These are phyloP conservation scores for Penicillium diatomitis DNA, from an alignment of 495 filamentous ascomycete genomes.

Conservation along the genomic window DNA sequence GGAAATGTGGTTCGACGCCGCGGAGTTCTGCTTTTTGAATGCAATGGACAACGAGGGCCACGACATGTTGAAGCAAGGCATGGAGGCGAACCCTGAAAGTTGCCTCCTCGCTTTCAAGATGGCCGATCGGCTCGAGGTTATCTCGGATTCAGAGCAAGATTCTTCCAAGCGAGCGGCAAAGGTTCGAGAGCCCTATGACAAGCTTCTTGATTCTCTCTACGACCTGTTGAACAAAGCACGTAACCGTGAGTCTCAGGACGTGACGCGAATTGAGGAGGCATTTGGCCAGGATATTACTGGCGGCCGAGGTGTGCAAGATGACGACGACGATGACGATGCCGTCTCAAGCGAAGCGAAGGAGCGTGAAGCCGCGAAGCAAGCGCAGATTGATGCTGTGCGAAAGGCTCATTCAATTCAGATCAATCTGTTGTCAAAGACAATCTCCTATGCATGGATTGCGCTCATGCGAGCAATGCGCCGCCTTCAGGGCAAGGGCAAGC, in stretches of 20 bases:
- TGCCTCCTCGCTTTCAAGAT: slow-evolving; percentile 80
- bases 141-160: slow-evolving; percentile 60
- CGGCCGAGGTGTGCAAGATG: slow-evolving; percentile 35
- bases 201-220: slow-evolving; percentile 75
- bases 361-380: slow-evolving; percentile 46
- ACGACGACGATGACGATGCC: slow-evolving; percentile 61
- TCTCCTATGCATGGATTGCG: slow-evolving; percentile 90
- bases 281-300: slow-evolving; percentile 30
- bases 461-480: slow-evolving; percentile 89
- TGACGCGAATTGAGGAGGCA: slow-evolving; percentile 62
- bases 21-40: slow-evolving; percentile 85
- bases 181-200: slow-evolving; percentile 74
- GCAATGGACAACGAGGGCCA: slow-evolving; percentile 58
- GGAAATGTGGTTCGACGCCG: slow-evolving; percentile 90
- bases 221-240: slow-evolving; percentile 64
- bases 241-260: slow-evolving; percentile 57
- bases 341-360: slow-evolving; percentile 48
- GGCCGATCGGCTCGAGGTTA: slow-evolving; percentile 73
- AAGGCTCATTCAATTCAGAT: slow-evolving; percentile 63
- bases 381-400: slow-evolving; percentile 61
- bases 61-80: slow-evolving; percentile 70
- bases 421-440: slow-evolving; percentile 60
- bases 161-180: slow-evolving; percentile 57
- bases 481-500: slow-evolving; percentile 83
- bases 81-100: slow-evolving; percentile 87